Evolutionary conservation across 169 alveolate genomes (phyloP), one percentile per base, ranked within the genome.

Genomic region (Cryptosporidium muris): DNA sequence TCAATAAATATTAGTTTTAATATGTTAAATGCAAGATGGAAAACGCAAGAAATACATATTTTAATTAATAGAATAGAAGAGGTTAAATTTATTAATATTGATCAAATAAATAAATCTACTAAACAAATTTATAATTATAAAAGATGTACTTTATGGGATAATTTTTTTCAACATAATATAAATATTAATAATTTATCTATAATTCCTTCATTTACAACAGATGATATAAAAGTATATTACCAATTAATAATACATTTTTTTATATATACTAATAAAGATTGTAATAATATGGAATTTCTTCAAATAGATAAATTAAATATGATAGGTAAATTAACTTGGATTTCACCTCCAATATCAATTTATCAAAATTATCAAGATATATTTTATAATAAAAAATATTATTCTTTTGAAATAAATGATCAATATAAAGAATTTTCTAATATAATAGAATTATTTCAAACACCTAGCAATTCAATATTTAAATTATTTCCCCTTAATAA

Each of bases 81-180:
- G 14, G 40, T 67, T 14, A 43, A 51, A 6, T 38, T 42, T 1
- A 45, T 16, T n/a, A 7, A n/a, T 4, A 12, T 25, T 36, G 58
- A 53, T 14, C n/a, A 9, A 14, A 9, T 45, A 2, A 43, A 58
- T 43, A 51, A n/a, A 25, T 45, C 38, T 16, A 51, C 36, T 7
- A 42, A n/a, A 25, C 3, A 25, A 3, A 8, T 74, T 3, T 74
- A 74, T 60, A 43, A 47, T 14, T 74, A 74, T 38, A 74, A 74
- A 40, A 74, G 64, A 48, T 74, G 85, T n/a, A 74, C 66, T 9
- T n/a, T 74, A 14, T 74, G 85, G 85, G 85, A 74, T 43, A 25
- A 58, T 11, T 66, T 58, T 14, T 74, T 74, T 37, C 40, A 66
- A 25, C 85, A 74, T 37, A 66, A 74, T 48, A 58, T 74, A 58